Percentiles rank a stretch among this genome's conserved stretches.
These are phyloP conservation scores for Metarhizium brunneum DNA, from an alignment of 2,329 filamentous ascomycete genomes.

Conservation along the genomic window DNA sequence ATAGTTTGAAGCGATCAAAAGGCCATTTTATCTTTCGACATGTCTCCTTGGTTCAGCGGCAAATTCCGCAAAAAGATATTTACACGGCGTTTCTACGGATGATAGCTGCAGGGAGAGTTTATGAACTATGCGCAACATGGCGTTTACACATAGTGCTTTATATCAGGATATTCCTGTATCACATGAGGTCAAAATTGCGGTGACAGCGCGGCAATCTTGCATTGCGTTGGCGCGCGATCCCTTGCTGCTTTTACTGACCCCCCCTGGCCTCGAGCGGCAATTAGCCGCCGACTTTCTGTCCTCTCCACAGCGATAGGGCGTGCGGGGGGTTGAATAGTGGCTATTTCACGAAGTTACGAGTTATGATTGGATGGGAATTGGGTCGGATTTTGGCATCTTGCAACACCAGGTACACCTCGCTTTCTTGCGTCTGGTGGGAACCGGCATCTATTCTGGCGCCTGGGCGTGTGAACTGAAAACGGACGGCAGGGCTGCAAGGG, in stretches of 20 bases:
- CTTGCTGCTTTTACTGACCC: constrained; percentile 29
- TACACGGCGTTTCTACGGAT: not conserved
- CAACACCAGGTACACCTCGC: constrained; percentile 29
- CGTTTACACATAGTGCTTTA: not conserved
- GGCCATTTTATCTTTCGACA: constrained; percentile 1
- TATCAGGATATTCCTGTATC: not conserved
- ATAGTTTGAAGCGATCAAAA: not conserved
- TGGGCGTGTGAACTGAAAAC: constrained; percentile 2
- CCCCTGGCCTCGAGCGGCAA: constrained; percentile 12
- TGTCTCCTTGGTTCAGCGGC: constrained; percentile 5
- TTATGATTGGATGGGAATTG: constrained; percentile 41
- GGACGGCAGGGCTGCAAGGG: constrained; percentile 14
- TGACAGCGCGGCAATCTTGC: constrained; percentile 24
- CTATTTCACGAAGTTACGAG: constrained; percentile 38
- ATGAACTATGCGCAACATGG: not conserved
- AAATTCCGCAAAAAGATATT: constrained; percentile 7
- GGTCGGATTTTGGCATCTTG: constrained; percentile 15
- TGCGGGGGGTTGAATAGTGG: constrained; percentile 20
- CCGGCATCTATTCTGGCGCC: constrained; percentile 10
- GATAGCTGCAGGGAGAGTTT: not conserved
- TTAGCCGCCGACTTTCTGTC: constrained; percentile 15
- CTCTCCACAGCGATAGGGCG: constrained; percentile 17
- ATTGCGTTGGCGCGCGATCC: constrained; percentile 25
- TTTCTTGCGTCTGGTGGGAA: constrained; percentile 18
- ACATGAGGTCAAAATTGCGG: constrained; percentile 20